phyloP scores from a whole-genome alignment of 2,329 filamentous ascomycete species.

The Cercospora sojina region DNA sequence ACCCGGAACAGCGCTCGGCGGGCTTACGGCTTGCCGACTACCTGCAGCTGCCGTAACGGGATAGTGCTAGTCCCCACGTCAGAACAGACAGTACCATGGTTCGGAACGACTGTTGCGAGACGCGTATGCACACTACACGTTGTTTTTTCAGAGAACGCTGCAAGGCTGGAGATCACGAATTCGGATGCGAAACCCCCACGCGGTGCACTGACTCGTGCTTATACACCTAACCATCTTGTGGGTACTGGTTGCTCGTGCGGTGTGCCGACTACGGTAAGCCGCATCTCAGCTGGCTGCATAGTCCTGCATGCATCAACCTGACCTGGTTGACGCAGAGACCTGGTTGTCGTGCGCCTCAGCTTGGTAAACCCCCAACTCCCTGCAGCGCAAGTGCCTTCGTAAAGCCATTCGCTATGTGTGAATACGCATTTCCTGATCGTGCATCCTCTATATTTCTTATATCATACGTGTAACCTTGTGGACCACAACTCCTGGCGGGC shows the following conservation, averaged over 20 bases:
- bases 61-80: not conserved
- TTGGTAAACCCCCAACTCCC: not conserved
- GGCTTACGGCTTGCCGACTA: not conserved
- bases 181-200: not conserved
- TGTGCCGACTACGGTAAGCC: not conserved
- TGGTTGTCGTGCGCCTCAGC: not conserved
- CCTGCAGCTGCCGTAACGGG: not conserved
- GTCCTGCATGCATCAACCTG: not conserved
- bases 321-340: not conserved
- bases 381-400: not conserved
- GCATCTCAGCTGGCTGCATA: not conserved
- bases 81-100: not conserved
- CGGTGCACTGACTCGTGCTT: not conserved
- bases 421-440: not conserved
- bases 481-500: not conserved
- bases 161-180: not conserved
- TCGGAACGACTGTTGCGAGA: not conserved
- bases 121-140: not conserved
- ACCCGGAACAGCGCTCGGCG: not conserved
- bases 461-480: not conserved
- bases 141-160: not conserved
- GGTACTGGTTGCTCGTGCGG: not conserved
- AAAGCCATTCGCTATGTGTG: not conserved
- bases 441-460: not conserved
- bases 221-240: not conserved